These are phyloP conservation scores for Furcasterigmium furcatum DNA, from an alignment of 2,329 filamentous ascomycete species.

Conservation along the genomic window DNA sequence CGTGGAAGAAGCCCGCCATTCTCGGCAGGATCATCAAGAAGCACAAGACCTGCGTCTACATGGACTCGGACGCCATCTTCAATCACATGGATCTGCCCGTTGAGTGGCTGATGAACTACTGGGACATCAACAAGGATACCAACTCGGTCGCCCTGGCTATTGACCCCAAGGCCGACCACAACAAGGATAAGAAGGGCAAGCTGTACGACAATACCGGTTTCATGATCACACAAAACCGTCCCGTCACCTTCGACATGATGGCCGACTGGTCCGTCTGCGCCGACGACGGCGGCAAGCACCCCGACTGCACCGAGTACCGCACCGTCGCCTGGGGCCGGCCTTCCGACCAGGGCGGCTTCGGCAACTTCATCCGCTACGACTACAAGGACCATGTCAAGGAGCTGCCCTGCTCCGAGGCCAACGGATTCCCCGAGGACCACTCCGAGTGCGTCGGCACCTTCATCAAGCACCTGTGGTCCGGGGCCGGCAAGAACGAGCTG, in stretches of 20 bases:
- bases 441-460: slow-evolving; percentile 35
- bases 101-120: slow-evolving; percentile 46
- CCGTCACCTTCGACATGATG: slow-evolving; percentile 42
- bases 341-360: slow-evolving; percentile 41
- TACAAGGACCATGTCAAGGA: slow-evolving; percentile 34
- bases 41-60: slow-evolving; percentile 38
- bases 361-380: slow-evolving; percentile 38
- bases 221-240: slow-evolving; percentile 49
- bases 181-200: slow-evolving; percentile 34
- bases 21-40: slow-evolving; percentile 37
- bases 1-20: slow-evolving; percentile 42
- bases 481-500: slow-evolving; percentile 32
- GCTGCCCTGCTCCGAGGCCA: slow-evolving; percentile 38
- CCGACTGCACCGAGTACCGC: slow-evolving; percentile 34
- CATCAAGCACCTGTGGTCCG: slow-evolving; percentile 40
- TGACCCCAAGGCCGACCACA: slow-evolving; percentile 31
- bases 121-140: slow-evolving; percentile 32
- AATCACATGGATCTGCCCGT: slow-evolving; percentile 38
- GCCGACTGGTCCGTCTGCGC: slow-evolving; percentile 43
- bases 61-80: slow-evolving; percentile 44
- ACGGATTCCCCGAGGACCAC: slow-evolving; percentile 35
- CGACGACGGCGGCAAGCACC: slow-evolving; percentile 31
- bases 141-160: slow-evolving; percentile 38
- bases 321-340: slow-evolving; percentile 29
- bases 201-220: slow-evolving; percentile 49